Percentiles rank a stretch among this genome's conserved stretches.
These are phyloP conservation scores for Cucumis melo DNA, from an alignment of 306 rosid genomes.

Conservation along the genomic window DNA sequence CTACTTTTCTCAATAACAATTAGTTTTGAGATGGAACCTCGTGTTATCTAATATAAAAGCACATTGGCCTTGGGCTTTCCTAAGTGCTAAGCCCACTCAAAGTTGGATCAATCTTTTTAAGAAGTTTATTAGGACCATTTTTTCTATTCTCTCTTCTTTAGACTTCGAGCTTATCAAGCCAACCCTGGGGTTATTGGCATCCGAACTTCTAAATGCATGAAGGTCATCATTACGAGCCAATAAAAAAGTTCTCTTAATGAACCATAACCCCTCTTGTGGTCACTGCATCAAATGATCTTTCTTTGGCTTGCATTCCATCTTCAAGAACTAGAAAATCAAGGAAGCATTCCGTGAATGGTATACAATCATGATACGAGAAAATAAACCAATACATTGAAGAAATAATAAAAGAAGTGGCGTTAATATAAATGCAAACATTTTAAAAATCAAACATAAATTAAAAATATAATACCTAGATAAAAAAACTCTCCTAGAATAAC, in stretches of 20 bases:
- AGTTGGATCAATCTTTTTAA: not conserved
- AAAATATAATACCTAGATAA: not conserved
- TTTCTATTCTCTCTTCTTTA: not conserved
- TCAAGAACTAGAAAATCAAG: not conserved
- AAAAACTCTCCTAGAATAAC: not conserved
- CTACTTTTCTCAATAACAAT: too few relatives aligned
- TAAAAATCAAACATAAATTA: not conserved
- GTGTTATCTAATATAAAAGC: not conserved
- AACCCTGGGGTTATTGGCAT: not conserved
- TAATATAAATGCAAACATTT: not conserved
- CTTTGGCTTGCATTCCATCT: not conserved
- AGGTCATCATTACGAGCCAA: not conserved
- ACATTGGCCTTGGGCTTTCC: not conserved
- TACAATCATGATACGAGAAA: not conserved
- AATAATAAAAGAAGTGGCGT: too few relatives aligned
- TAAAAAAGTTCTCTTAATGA: not conserved
- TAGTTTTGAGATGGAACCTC: too few relatives aligned
- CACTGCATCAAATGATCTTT: not conserved
- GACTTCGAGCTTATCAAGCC: not conserved
- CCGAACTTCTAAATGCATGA: not conserved
- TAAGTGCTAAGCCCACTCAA: not conserved
- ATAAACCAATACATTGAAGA: not conserved
- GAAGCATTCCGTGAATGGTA: not conserved
- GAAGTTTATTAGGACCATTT: not conserved
- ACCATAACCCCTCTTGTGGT: not conserved